Conservation (phyloP, 202 grass and related monocot species). For the Alloteropsis angusta region DNA sequence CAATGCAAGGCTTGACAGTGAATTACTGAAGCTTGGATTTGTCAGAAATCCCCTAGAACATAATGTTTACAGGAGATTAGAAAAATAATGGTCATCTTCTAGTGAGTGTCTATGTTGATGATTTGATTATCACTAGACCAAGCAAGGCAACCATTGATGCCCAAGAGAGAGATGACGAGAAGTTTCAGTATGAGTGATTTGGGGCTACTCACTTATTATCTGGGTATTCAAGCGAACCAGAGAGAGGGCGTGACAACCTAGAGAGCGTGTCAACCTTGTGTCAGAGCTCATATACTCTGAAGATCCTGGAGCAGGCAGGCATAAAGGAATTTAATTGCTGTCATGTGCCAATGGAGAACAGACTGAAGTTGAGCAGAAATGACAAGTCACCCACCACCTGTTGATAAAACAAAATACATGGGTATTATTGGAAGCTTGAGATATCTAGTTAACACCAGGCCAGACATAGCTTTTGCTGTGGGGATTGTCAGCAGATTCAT, state of each 20-base stretch:
- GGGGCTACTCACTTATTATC: fast-evolving
- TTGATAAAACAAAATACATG: not conserved
- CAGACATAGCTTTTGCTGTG: not conserved
- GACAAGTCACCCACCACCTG: not conserved
- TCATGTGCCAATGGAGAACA: not conserved
- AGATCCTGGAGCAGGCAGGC: not conserved
- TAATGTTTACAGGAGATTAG: fast-evolving
- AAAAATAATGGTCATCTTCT: fast-evolving
- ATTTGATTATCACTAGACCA: not conserved
- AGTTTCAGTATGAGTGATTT: not conserved
- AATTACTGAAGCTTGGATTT: not conserved
- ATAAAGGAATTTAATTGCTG: not conserved
- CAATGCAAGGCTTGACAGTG: not conserved
- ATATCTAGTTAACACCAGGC: not conserved
- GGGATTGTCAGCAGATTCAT: not conserved
- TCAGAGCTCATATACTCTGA: not conserved
- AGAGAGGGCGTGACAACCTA: not conserved
- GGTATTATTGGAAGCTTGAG: too few species aligned
- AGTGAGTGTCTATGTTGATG: not conserved
- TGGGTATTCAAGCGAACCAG: not conserved
- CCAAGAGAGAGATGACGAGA: not conserved
- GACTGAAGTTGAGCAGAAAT: not conserved
- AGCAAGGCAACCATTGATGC: fast-evolving
- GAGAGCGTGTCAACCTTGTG: not conserved
- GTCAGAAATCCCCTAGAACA: not conserved